Base-by-base conservation (phyloP, 805 yeast genomes). In the Phaffomyces opuntiae region DNA sequence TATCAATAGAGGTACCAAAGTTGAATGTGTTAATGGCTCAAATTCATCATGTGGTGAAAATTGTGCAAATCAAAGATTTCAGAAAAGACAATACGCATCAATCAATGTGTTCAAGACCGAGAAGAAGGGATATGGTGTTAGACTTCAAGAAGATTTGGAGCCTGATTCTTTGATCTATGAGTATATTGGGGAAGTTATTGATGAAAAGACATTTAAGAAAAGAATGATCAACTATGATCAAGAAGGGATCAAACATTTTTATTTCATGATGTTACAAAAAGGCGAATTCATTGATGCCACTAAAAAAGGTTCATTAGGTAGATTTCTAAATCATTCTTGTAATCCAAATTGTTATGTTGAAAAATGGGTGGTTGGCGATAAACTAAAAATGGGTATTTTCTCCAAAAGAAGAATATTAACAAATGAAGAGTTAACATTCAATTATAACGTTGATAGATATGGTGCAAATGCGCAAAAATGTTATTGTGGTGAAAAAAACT, bases 201-300 rank as follows among this genome's bases (percentile, higher is more conserved):
- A 85, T 61, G 95, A 88, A 57, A 66, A 68, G 17, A 68, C 78
- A n/a, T 93, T 90, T 63, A 72, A 87, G 42, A 70, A 70, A 41
- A 74, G 96, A 49, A 85, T 83, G 83, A 69, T 78, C 37, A 75
- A 75, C 38, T 91, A 91, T 63, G 95, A 85, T 57, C 66, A 70
- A 34, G 74, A 74, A 56, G 78, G 81, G 6, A 71, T 82, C 50
- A 79, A 78, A 62, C 97, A 90, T 65, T 90, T 90, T 56, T 90
- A 90, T 66, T 90, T 90, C 64, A 90, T 90, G 97, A 87, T 87
- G 96, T 74, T 90, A 48, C 93, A 88, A 56, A 86, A 82, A 62
- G 89, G 88, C 49, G 91, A 91, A 60, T 93, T 89, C 60, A 87
- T 91, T 48, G 99, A 91, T 65, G 99, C 99, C 40, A 91, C 98